A percentile compares a stretch with the other conserved stretches of the same genome.
phyloP scores from a whole-genome alignment of 2,329 filamentous ascomycete genomes.

The Fusarium tanahbumbuense region DNA sequence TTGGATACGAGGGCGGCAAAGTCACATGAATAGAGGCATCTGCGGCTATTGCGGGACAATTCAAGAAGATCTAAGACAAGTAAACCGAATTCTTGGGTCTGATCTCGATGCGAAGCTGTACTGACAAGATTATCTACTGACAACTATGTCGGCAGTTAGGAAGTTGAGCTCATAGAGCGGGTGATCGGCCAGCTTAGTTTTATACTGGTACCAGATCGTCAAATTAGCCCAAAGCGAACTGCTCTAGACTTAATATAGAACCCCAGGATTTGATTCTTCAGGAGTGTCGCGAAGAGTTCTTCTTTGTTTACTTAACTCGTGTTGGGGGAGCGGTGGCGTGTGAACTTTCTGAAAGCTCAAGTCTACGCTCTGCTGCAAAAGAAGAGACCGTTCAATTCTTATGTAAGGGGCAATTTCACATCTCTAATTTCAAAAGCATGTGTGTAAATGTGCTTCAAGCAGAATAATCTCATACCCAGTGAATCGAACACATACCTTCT shows the following conservation, averaged over 20 bases:
- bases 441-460: too few species aligned
- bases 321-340: background rate
- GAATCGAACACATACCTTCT: too few species aligned
- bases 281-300: too few species aligned
- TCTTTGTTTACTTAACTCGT: too few species aligned
- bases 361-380: background rate
- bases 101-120: rapidly evolving
- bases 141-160: too few species aligned
- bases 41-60: constrained; percentile 30
- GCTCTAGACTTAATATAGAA: rapidly evolving
- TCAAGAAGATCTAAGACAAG: constrained; percentile 11
- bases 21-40: constrained; percentile 33
- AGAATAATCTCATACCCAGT: too few species aligned
- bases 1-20: background rate
- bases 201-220: background rate
- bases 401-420: rapidly evolving
- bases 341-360: background rate
- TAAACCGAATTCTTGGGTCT: background rate
- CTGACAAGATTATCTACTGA: background rate
- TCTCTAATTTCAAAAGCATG: constrained; percentile 22
- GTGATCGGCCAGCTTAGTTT: background rate
- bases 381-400: background rate
- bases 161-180: background rate
- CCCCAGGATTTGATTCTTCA: rapidly evolving
- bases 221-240: background rate